Evolutionary conservation across 2,329 filamentous ascomycete species (phyloP), one percentile per base, ranked within the genome.

Genomic region (Diaporthe ilicicola): DNA sequence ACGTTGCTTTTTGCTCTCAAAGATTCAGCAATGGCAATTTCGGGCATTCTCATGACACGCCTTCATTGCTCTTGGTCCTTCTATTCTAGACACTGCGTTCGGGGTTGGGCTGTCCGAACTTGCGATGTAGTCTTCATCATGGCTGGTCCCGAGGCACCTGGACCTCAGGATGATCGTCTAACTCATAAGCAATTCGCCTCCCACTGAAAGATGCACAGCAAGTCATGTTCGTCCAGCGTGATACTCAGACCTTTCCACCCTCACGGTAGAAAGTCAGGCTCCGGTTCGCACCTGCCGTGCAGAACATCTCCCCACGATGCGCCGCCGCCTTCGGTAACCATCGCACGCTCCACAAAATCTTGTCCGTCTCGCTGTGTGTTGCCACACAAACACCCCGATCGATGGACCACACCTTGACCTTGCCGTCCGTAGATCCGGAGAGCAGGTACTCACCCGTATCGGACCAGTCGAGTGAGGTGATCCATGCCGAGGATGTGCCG

Each of bases 321-420:
- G 84, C 85, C 68, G 82, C 84, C 1, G 88, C 88, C 83, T 93
- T 94, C 13, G 93, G 93, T 72, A 97, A 81, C 94, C 94, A 97
- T 77, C 90, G 92, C 34, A 95, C 93, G 68, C 90, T 89, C 93
- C 95, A 98, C 3, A 98, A 79, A 0, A 91, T 89, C 81, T 93
- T 93, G 74, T 95, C 95, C 7, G 93, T 94, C 83, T 98, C 95
- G 70, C 92, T 95, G 79, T 97, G 94, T 12, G 96, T 99, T 15
- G 95, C 94, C 54, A 99, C 96, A 79, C 96, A 98, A 5, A 87
- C 87, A 70, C 90, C 89, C 42, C 91, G 89, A 76, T 97, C 94
- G 71, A 98, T 89, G 37, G 94, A 95, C 96, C 96, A 99, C 37
- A 98, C 93, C 82, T 97, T 98, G 72, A 93, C 94, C 81, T 97